A percentile compares a stretch with the other conserved stretches of the same genome.
Conservation (phyloP, 331 rosid genomes). For the Cucumis variabilis region DNA sequence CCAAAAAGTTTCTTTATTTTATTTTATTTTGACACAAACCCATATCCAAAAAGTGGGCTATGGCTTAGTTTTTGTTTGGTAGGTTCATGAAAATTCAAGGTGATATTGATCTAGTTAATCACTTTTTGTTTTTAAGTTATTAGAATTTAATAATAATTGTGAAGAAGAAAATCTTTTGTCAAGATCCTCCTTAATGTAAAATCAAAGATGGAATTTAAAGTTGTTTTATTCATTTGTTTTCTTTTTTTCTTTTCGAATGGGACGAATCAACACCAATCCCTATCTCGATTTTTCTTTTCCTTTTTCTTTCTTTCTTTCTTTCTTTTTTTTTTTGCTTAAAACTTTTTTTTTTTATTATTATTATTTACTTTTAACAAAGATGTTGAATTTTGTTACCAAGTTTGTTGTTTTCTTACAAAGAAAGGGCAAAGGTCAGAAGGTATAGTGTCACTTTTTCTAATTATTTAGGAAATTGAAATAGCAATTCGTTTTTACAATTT, state of each 20-base stretch:
- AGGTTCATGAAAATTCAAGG: conserved; percentile 12
- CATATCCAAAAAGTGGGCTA: background rate
- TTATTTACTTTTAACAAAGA: background rate
- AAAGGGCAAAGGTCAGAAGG: background rate
- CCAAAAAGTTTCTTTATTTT: background rate
- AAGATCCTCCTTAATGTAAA: background rate
- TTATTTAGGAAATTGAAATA: background rate
- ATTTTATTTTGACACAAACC: background rate
- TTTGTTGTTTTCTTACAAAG: background rate
- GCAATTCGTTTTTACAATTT: too few relatives aligned
- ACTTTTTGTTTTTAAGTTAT: background rate
- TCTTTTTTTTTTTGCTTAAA: background rate
- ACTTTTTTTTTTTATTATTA: background rate
- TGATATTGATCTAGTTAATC: conserved; percentile 4
- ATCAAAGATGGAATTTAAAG: background rate
- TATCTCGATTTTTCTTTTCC: background rate
- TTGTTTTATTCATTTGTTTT: background rate
- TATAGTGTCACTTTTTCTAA: background rate
- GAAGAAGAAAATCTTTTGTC: background rate
- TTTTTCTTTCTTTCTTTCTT: too few relatives aligned
- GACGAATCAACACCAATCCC: background rate
- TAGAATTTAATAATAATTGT: background rate
- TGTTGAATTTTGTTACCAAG: background rate
- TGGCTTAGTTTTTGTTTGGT: background rate
- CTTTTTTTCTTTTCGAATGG: background rate